These are phyloP conservation scores for Xylaria bambusicola DNA, from an alignment of 495 filamentous ascomycete species.

Conservation along the genomic window DNA sequence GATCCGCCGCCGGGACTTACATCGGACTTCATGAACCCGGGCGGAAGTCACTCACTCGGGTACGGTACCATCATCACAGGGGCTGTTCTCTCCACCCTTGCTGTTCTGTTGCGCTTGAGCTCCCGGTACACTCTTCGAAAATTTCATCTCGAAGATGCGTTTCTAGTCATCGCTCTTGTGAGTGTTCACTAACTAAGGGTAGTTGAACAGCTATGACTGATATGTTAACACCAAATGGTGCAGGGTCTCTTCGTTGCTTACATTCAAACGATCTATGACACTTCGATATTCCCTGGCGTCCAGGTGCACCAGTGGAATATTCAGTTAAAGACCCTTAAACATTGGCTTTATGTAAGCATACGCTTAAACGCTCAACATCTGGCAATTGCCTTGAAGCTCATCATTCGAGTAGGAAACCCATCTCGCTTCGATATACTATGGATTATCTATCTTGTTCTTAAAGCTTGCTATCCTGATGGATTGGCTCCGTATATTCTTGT, in stretches of 20 bases:
- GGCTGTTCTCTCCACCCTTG: background rate
- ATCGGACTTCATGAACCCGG: background rate
- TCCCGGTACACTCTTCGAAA: background rate
- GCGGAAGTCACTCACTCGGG: background rate
- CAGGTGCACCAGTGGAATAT: background rate
- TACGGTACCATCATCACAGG: background rate
- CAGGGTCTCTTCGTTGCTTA: background rate
- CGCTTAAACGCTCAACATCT: background rate
- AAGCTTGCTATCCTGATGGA: constrained; percentile 26
- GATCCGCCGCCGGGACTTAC: background rate
- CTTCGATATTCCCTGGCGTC: background rate
- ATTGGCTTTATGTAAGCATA: background rate
- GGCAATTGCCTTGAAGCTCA: background rate
- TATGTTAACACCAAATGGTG: background rate
- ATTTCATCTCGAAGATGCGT: background rate
- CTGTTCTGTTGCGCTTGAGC: background rate
- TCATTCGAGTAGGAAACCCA: background rate
- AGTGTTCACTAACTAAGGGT: background rate
- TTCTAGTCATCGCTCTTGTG: background rate
- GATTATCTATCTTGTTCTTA: constrained; percentile 19
- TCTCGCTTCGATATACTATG: constrained; percentile 20
- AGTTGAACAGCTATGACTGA: background rate
- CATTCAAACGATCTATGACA: background rate
- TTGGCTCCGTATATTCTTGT: constrained; percentile 27
- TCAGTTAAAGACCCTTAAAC: background rate